Evolutionary conservation across 306 rosid species (phyloP).

Genomic region (Carpinus fangiana): DNA sequence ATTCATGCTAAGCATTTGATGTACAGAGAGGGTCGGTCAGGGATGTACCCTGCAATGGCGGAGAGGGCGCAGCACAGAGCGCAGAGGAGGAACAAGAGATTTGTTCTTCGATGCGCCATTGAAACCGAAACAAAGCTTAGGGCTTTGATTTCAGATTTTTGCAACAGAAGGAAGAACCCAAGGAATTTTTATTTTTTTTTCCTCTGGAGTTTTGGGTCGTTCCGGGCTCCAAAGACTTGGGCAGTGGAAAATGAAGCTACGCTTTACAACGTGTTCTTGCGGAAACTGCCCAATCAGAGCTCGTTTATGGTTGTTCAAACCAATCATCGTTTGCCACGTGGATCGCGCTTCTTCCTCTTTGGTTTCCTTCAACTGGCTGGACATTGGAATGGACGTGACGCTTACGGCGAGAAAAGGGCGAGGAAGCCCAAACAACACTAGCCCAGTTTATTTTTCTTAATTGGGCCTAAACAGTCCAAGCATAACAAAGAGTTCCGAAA

Average conservation of each 20-base stretch:
- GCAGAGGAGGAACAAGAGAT: slow-evolving; percentile 50
- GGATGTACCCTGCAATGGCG: slow-evolving; percentile 69
- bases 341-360: not conserved
- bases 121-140: not conserved
- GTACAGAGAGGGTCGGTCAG: not conserved
- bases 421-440: not conserved
- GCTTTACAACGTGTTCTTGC: slow-evolving; percentile 63
- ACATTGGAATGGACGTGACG: not conserved
- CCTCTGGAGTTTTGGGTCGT: no score
- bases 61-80: slow-evolving; percentile 60
- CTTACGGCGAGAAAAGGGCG: not conserved
- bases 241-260: slow-evolving; percentile 11
- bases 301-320: slow-evolving; percentile 22
- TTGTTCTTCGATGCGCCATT: slow-evolving; percentile 72
- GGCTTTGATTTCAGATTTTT: slow-evolving; percentile 22
- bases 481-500: no score
- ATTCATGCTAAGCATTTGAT: not conserved
- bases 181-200: no score
- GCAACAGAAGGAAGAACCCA: slow-evolving; percentile 28
- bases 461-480: no score
- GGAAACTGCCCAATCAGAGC: slow-evolving; percentile 55
- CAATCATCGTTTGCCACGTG: slow-evolving; percentile 46
- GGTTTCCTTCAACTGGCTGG: not conserved
- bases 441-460: not conserved
- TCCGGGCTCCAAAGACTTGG: slow-evolving; percentile 21